A percentile compares a stretch with the other conserved stretches of the same genome.
phyloP scores from a whole-genome alignment of 306 rosid species.

The Dryas drummondii region DNA sequence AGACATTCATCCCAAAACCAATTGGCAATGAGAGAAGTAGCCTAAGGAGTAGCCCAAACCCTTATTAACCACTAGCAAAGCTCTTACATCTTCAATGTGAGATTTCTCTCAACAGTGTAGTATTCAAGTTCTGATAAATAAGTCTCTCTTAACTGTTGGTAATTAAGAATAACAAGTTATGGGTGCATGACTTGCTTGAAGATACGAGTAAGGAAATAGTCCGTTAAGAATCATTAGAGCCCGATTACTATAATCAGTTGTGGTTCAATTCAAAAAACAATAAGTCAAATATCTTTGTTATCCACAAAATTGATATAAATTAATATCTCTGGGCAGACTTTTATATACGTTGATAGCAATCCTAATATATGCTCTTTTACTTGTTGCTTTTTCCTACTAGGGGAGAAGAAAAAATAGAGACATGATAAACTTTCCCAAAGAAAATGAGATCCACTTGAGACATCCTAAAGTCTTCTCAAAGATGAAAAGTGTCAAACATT shows the following conservation, averaged over 20 bases:
- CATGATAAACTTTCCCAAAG: conserved; percentile 10
- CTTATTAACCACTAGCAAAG: no score
- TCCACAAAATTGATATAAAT: neutral
- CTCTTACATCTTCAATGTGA: no score
- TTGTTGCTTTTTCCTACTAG: conserved; percentile 4
- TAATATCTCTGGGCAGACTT: neutral
- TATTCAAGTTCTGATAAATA: neutral
- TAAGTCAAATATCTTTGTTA: neutral
- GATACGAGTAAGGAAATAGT: neutral
- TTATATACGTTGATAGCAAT: conserved; percentile 5
- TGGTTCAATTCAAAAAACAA: conserved; percentile 26
- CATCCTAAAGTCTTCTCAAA: conserved; percentile 26
- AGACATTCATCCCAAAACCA: no score
- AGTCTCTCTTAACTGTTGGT: neutral
- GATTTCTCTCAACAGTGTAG: no score
- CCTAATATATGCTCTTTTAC: conserved; percentile 3
- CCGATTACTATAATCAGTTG: conserved; percentile 30
- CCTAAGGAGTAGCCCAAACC: no score
- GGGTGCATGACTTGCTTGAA: neutral
- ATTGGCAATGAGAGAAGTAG: no score
- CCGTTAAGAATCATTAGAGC: conserved; percentile 10
- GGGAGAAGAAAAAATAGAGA: conserved; percentile 11
- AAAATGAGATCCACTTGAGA: conserved; percentile 18
- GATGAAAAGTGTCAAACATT: conserved; percentile 35
- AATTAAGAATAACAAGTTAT: neutral